Evolutionary conservation across 352 stramenopile genomes (phyloP).

Genomic region (Blastocystis sp.): DNA sequence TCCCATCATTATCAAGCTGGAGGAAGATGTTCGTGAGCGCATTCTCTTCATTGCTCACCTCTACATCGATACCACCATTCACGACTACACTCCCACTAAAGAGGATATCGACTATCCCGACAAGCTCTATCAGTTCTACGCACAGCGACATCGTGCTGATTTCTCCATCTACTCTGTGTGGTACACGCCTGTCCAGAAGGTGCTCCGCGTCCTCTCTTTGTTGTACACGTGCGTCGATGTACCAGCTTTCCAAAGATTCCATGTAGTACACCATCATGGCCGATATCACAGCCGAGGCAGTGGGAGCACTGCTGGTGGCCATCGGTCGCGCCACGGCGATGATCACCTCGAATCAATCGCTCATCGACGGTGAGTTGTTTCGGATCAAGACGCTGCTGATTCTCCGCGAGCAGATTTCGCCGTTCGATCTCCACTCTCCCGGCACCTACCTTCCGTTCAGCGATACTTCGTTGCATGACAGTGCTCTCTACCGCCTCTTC

Average conservation of each 20-base stretch:
- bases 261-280: constrained; percentile 42
- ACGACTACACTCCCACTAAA: background rate
- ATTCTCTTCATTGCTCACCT: background rate
- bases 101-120: constrained; percentile 32
- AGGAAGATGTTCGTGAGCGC: constrained; percentile 31
- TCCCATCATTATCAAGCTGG: background rate
- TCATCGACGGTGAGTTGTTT: background rate
- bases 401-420: constrained; percentile 30
- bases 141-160: background rate
- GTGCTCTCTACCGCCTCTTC: constrained; percentile 10
- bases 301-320: background rate
- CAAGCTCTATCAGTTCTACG: constrained; percentile 40
- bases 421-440: constrained; percentile 25
- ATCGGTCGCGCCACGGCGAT: background rate
- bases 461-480: background rate
- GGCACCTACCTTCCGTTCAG: constrained; percentile 4
- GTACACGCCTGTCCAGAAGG: constrained; percentile 25
- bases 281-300: constrained; percentile 4
- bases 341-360: background rate
- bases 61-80: constrained; percentile 12
- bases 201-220: background rate
- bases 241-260: background rate
- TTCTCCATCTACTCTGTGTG: background rate
- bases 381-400: constrained; percentile 35
- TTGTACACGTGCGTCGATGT: constrained; percentile 25